These are phyloP conservation scores for Rhododendron griersonianum DNA, from an alignment of 148 eudicot genomes.

Conservation along the genomic window DNA sequence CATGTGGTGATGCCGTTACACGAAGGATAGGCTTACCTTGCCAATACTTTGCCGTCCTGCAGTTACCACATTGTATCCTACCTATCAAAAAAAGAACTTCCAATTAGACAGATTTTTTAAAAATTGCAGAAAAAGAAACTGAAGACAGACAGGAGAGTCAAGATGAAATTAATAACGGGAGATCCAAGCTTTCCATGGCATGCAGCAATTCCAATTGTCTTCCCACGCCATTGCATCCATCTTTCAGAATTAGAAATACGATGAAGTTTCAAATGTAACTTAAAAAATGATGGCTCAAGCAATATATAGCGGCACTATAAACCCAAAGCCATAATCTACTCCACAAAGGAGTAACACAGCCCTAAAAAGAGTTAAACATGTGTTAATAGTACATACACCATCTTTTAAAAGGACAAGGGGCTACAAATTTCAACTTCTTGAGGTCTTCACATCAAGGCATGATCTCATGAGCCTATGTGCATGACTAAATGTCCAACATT, in stretches of 20 bases:
- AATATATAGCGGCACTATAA: not conserved
- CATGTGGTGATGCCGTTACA: not conserved
- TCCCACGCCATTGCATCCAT: not conserved
- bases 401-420: not conserved
- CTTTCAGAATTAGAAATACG: not conserved
- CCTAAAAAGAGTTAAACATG: not conserved
- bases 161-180: not conserved
- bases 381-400: not conserved
- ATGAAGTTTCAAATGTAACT: not conserved
- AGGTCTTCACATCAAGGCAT: not conserved
- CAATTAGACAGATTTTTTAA: slow-evolving; percentile 4
- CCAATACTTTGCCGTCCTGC: slow-evolving; percentile 44
- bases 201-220: not conserved
- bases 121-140: not conserved
- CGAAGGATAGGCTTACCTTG: slow-evolving; percentile 36
- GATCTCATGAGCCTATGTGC: not conserved
- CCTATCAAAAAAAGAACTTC: slow-evolving; percentile 32
- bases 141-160: not conserved
- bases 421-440: not conserved
- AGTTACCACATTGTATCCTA: slow-evolving; percentile 64
- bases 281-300: not conserved
- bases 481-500: not conserved
- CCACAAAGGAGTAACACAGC: not conserved
- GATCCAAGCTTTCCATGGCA: not conserved
- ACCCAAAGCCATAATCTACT: not conserved